Conservation (phyloP, 2,329 filamentous ascomycete species). For the Penicillium sp. region DNA sequence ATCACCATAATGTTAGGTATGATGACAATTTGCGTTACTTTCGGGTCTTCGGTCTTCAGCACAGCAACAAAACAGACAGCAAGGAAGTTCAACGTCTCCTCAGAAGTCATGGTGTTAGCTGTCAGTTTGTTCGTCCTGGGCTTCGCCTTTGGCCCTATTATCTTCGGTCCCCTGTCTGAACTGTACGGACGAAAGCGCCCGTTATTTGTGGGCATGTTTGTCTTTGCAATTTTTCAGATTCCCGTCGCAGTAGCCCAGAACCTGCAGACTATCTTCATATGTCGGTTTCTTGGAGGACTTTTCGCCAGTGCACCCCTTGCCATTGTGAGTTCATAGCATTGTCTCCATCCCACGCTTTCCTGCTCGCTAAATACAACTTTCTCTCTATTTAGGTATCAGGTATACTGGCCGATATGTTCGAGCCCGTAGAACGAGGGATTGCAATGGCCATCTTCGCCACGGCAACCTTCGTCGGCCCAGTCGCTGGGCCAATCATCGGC, state of each 20-base stretch:
- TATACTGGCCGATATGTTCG: constrained; percentile 49
- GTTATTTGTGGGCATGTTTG: constrained; percentile 48
- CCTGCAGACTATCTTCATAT: constrained; percentile 53
- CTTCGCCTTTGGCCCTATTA: constrained; percentile 54
- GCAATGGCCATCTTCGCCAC: constrained; percentile 45
- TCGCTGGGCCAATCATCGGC: constrained; percentile 50
- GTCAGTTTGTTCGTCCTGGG: constrained; percentile 47
- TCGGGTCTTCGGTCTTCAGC: constrained; percentile 40
- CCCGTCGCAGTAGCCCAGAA: constrained; percentile 55
- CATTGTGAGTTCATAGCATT: constrained; percentile 39
- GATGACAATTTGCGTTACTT: constrained; percentile 1
- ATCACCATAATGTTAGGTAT: background rate
- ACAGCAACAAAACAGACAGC: constrained; percentile 43
- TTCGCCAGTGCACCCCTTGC: constrained; percentile 53
- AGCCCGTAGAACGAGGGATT: constrained; percentile 46
- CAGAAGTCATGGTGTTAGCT: constrained; percentile 41
- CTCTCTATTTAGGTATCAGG: constrained; percentile 26
- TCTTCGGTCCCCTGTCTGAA: constrained; percentile 48
- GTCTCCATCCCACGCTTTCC: too few relatives aligned
- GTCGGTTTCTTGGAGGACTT: constrained; percentile 53
- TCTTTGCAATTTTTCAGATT: constrained; percentile 55
- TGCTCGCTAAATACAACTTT: background rate
- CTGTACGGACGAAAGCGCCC: constrained; percentile 51
- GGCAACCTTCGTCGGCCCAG: constrained; percentile 51
- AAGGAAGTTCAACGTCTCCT: constrained; percentile 43